Base-by-base conservation (phyloP, 2,329 filamentous ascomycete species). In the Fusarium phyllophilum region DNA sequence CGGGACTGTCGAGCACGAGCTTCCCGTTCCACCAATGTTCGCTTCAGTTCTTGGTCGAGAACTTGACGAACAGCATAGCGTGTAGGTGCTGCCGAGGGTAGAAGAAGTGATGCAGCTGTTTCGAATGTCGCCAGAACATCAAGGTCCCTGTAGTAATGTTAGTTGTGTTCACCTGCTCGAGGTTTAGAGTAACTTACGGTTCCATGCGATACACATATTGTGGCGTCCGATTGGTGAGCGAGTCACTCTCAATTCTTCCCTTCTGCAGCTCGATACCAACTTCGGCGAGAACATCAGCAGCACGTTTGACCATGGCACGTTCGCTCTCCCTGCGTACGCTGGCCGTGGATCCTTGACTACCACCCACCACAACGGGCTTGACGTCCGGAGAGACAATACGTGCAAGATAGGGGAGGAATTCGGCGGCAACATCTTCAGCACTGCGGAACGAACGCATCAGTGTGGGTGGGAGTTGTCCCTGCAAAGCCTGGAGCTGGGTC, bases 51-150 rank as follows among this genome's bases (percentile, higher is more conserved):
- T 80, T 96, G 94, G 78, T 97, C 95, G 3, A 99, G 88, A 14
- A 98, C 95, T 81, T 98, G 96, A 29, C 96, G 91, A 11, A 99
- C 92, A 3, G 96, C 96, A 79, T 94, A 99, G n/a, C 96, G 90
- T 0, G 94, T 94, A 1, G 94, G 94, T 2, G 90, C 91, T 15
- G 90, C 89, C 5, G 89, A 88, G 42, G 87, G 84, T 22, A 89
- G 84, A 26, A 89, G 84, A 8, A 87, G 84, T 8, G 89, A 84
- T 5, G 87, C 84, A 13, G 88, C 89, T 0, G 94, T 94, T 75
- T 94, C 91, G 76, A 94, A 98, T 1, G 89, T 88, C 2, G 92
- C 88, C 1, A 98, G 87, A 14, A 89, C 86, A 82, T 99, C 96
- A n/a, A 99, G 87, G 65, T 90, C 87, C 51, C 89, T 90, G 46